Base-by-base conservation (phyloP, 176 grass and related monocot genomes). In the Saccharum spontaneum region DNA sequence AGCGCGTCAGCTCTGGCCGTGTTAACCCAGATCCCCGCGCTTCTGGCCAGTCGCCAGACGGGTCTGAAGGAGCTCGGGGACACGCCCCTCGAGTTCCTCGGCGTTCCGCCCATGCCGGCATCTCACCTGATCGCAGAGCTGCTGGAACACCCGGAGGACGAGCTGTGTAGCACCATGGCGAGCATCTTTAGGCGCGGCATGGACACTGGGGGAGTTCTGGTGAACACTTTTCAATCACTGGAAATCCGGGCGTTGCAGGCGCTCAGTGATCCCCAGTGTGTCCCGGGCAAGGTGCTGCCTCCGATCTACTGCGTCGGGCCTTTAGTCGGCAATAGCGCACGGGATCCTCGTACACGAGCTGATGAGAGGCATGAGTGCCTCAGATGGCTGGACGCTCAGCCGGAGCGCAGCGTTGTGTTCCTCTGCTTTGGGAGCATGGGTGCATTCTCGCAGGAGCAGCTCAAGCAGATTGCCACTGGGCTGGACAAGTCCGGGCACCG, bases 361-460 rank as follows among this genome's bases (percentile, higher is more conserved):
- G 46, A 15, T 49, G 13, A 46, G 45, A 49, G 46, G 46, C 46
- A 49, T 5, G 46, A 50, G 48, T 50, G 48, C 15, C 48, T 50
- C 48, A 17, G 15, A 17, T 87, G 86, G 86, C 79, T 87, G 8
- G 79, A 82, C 61, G 49, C 11, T 3, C 71, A 82, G 41, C 86
- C 86, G 2, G 57, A 82, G 7, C n/a, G 66, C 79, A 88, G 69
- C 71, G 86, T 87, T 0, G 78, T 82, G 67, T 87, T 87, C 71
- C 78, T 87, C 60, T 82, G 86, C 37, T 87, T 16, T 16, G 48
- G 48, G 48, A 50, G 48, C 48, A 50, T 17, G 48, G 48, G 48
- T 6, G 48, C 15, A 6, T 17, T 50, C 15, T 17, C 48, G 15
- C 14, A 50, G 48, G 48, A 50, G 48, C 14, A 50, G 48, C 48